Evolutionary conservation across 495 filamentous ascomycete genomes (phyloP), one percentile per base, ranked within the genome.

Genomic region (Daldinia caldariorum): DNA sequence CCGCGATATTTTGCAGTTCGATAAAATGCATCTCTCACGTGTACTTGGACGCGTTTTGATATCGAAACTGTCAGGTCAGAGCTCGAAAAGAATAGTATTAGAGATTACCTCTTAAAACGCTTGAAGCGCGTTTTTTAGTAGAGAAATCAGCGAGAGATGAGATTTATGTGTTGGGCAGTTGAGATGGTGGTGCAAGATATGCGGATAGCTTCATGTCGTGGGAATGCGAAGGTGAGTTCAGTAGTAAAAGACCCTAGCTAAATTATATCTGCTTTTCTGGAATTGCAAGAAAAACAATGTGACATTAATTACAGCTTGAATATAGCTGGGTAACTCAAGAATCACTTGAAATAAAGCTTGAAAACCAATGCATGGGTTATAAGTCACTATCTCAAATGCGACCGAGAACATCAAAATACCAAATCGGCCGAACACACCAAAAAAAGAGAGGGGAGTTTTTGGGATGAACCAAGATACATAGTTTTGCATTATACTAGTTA

Each of bases 151-250:
- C 3, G 8, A 20, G 31, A 58, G 5, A 51, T 45, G 10, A 41
- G 22, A 18, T 29, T 50, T 63, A 51, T 32, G 16, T 39, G 64
- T 37, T 62, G 55, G 18, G 53, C 10, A 37, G 50, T 58, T 45
- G 71, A 61, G 55, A 67, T 64, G 39, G 51, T 64, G 39, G 51
- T 59, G 60, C 61, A 69, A 61, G 61, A 54, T 61, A 43, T 78
- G 81, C 68, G 74, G 79, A 83, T 83, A 78, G 80, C 81, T 80
- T 82, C 80, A 80, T 66, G 61, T 62, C 37, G 53, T 60, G 60
- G 20, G 39, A 26, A 18, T 14, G 45, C 56, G 63, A 66, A 64
- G 58, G 55, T 64, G 55, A 39, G 50, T 26, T 12, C 41, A 50
- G 7, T 26, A 3, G 45, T 56, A 7, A 47, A n/a, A 43, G 14